phyloP scores from a whole-genome alignment of 148 eudicot genomes.

The Bassia scoparia region DNA sequence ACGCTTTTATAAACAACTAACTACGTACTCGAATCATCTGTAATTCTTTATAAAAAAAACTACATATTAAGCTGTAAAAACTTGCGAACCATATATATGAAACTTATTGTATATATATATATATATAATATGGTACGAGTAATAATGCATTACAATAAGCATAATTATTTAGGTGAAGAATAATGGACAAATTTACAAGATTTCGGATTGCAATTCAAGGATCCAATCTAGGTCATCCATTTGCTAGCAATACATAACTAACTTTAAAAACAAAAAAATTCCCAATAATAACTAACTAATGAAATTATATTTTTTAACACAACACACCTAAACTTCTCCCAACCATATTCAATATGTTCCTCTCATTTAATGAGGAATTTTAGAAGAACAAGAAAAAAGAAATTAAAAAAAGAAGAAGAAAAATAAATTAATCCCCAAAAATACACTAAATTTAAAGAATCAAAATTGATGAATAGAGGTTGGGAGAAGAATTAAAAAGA shows the following conservation, averaged over 20 bases:
- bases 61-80: no score
- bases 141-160: no score
- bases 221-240: conserved; percentile 5
- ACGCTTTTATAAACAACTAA: no score
- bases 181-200: conserved; percentile 2
- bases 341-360: conserved; percentile 26
- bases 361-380: conserved; percentile 15
- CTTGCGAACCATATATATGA: no score
- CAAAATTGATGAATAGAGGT: conserved; percentile 16
- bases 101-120: no score
- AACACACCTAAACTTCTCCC: conserved; percentile 40
- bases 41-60: no score
- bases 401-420: background rate
- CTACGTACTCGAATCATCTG: no score
- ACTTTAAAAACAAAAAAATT: conserved; percentile 5
- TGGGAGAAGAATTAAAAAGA: conserved; percentile 16
- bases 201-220: conserved; percentile 8
- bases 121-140: no score
- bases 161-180: conserved; percentile 4
- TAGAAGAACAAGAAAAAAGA: background rate
- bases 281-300: conserved; percentile 22
- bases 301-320: background rate
- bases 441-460: conserved; percentile 7
- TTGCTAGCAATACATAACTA: conserved; percentile 16
- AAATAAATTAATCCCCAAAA: conserved; percentile 8